Percentiles rank a stretch among this genome's conserved stretches.
phyloP scores from a whole-genome alignment of 2,329 filamentous ascomycete species.

The Phyllachora maydis region DNA sequence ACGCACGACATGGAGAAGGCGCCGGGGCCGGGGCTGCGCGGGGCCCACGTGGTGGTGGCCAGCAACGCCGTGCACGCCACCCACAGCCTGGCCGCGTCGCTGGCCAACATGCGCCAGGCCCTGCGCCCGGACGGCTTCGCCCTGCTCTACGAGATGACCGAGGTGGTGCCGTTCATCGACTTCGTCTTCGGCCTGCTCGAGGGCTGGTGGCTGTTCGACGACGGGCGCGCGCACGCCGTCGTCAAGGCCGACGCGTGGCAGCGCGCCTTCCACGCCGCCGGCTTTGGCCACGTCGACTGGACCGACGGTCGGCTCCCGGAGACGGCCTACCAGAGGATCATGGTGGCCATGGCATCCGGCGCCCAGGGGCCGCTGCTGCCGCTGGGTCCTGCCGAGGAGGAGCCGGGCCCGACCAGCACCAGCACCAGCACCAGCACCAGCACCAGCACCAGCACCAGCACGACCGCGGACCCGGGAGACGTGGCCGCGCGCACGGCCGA shows the following conservation, averaged over 20 bases:
- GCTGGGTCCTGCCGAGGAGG: too few relatives aligned
- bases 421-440: too few relatives aligned
- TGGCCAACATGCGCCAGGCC: conserved; percentile 6
- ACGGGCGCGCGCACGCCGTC: conserved; percentile 9
- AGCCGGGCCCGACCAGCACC: too few relatives aligned
- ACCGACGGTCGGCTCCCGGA: conserved; percentile 9
- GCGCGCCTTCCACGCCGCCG: conserved; percentile 6
- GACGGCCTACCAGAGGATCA: conserved; percentile 6
- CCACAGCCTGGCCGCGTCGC: conserved; percentile 4
- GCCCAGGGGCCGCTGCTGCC: too few relatives aligned
- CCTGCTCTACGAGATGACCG: conserved; percentile 13
- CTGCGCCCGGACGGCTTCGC: conserved; percentile 14
- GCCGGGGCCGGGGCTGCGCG: conserved; percentile 6
- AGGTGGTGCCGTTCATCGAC: conserved; percentile 10
- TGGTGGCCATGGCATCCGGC: conserved; percentile 9
- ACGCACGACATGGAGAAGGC: conserved; percentile 11
- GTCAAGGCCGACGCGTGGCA: conserved; percentile 7
- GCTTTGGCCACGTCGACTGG: conserved; percentile 11
- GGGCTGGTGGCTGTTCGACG: conserved; percentile 17
- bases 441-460: too few relatives aligned
- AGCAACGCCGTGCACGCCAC: conserved; percentile 15
- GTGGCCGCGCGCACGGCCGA: neutral
- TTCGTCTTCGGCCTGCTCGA: conserved; percentile 15
- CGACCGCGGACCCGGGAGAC: too few relatives aligned
- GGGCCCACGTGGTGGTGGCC: conserved; percentile 11